phyloP scores from a whole-genome alignment of 257 asterid species.

The Solanum tarijense region DNA sequence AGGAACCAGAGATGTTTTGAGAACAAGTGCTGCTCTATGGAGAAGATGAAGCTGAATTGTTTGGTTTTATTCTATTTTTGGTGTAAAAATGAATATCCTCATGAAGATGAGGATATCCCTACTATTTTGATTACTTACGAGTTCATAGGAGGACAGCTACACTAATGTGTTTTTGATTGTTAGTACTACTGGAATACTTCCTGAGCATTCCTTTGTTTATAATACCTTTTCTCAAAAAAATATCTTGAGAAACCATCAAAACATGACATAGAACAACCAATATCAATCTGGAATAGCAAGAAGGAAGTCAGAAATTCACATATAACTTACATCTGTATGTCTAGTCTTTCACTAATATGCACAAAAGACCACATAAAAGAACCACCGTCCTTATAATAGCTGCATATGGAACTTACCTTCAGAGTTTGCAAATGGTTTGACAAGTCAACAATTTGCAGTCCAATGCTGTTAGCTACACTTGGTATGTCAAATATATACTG shows the following conservation, averaged over 20 bases:
- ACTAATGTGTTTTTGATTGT: background rate
- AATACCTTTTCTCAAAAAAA: background rate
- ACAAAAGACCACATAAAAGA: background rate
- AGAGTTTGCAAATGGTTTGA: slow-evolving; percentile 60
- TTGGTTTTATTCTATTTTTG: background rate
- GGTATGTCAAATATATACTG: slow-evolving; percentile 81
- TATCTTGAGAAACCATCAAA: background rate
- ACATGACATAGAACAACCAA: background rate
- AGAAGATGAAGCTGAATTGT: background rate
- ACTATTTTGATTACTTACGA: background rate
- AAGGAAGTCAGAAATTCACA: background rate
- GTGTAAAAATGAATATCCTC: background rate
- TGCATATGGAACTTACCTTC: slow-evolving; percentile 36
- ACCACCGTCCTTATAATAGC: background rate
- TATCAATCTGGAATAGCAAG: background rate
- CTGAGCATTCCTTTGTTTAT: background rate
- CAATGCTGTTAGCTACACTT: slow-evolving; percentile 53
- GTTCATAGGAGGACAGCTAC: background rate
- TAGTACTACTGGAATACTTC: background rate
- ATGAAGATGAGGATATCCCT: background rate
- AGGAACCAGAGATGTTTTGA: background rate
- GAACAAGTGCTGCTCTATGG: background rate
- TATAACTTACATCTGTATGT: background rate
- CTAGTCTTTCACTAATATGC: background rate
- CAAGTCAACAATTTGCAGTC: slow-evolving; percentile 46